These are phyloP conservation scores for Apiospora phragmitis DNA, from an alignment of 2,329 filamentous ascomycete species.

Conservation along the genomic window DNA sequence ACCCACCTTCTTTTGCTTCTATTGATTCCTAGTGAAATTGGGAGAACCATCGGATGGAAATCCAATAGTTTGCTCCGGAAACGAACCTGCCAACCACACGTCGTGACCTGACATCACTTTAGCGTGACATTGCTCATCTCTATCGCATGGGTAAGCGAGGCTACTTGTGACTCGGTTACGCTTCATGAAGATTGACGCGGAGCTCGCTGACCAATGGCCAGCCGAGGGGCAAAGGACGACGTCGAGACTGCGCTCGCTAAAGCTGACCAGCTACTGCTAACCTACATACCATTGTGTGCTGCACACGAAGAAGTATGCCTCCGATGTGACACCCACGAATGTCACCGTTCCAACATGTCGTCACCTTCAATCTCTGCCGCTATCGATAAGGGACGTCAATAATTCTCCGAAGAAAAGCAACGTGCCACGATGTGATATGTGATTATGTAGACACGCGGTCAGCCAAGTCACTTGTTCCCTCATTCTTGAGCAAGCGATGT, in stretches of 20 bases:
- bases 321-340: neutral
- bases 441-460: neutral
- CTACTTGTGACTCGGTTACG: neutral
- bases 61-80: neutral
- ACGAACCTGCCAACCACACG: neutral
- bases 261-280: neutral
- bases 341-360: neutral
- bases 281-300: neutral
- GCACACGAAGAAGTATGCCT: neutral
- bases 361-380: neutral
- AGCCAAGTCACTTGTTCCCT: neutral
- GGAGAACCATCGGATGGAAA: neutral
- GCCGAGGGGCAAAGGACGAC: neutral
- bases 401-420: neutral
- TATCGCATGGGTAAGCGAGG: neutral
- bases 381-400: neutral
- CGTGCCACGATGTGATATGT: neutral
- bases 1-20: neutral
- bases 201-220: neutral
- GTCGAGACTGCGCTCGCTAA: neutral
- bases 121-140: neutral
- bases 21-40: slow-evolving; percentile 2
- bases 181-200: neutral
- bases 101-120: neutral
- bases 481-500: neutral